phyloP scores from a whole-genome alignment of 2,329 filamentous ascomycete genomes.

The Sporothrix brunneoviolacea region DNA sequence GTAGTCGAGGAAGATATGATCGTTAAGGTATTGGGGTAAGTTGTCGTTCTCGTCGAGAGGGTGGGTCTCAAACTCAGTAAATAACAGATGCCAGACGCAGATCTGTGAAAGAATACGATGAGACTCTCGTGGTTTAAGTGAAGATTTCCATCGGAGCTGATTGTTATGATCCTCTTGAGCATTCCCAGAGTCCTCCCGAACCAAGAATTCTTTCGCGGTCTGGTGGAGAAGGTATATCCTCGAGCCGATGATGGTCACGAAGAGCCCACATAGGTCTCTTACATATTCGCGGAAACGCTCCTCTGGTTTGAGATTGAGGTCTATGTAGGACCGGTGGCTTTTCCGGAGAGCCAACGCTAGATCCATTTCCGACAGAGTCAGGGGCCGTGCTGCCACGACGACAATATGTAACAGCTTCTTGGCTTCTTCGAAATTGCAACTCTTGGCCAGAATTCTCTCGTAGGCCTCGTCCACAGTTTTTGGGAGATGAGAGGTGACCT shows the following conservation, averaged over 20 bases:
- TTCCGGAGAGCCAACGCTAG: slow-evolving; percentile 22
- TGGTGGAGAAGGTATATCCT: slow-evolving; percentile 34
- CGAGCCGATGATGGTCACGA: slow-evolving; percentile 27
- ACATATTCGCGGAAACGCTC: slow-evolving; percentile 19
- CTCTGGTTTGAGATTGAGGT: slow-evolving; percentile 17
- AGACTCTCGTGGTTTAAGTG: background rate
- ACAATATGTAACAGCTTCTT: slow-evolving; percentile 30
- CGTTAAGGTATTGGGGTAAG: background rate
- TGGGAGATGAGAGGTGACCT: slow-evolving; percentile 17
- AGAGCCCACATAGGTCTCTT: slow-evolving; percentile 29
- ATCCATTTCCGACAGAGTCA: slow-evolving; percentile 28
- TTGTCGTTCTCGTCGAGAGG: background rate
- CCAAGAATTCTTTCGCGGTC: slow-evolving; percentile 33
- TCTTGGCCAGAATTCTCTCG: slow-evolving; percentile 16
- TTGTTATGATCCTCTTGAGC: too few species aligned
- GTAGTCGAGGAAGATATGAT: slow-evolving; percentile 1
- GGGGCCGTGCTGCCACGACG: slow-evolving; percentile 26
- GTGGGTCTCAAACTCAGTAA: background rate
- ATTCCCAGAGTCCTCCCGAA: slow-evolving; percentile 3
- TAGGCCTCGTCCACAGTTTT: slow-evolving; percentile 19
- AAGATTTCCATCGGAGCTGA: background rate
- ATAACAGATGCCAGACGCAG: background rate
- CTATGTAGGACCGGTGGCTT: slow-evolving; percentile 7
- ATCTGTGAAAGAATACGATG: slow-evolving; percentile 1
- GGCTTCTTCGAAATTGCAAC: slow-evolving; percentile 18